Conservation (phyloP, 164 flowering plant species). For the Cinnamomum chago region DNA sequence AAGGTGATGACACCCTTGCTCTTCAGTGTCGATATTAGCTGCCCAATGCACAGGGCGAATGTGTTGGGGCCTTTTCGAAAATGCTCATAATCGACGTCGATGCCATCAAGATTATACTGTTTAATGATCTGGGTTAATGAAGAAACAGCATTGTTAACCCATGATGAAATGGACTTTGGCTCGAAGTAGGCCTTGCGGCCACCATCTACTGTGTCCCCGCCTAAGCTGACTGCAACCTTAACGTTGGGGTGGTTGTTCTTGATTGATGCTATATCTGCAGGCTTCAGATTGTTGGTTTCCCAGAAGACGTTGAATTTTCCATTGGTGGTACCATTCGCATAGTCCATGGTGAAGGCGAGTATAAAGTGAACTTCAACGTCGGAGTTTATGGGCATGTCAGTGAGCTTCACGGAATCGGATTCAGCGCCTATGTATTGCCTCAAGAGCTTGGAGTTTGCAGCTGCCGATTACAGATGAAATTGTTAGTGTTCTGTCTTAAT, state of each 20-base stretch:
- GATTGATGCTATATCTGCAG: constrained; percentile 35
- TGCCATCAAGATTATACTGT: constrained; percentile 41
- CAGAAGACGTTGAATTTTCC: constrained; percentile 58
- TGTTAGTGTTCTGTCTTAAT: background rate
- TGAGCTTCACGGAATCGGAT: constrained; percentile 42
- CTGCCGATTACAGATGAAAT: background rate
- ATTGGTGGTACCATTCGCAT: constrained; percentile 47
- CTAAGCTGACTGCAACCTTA: constrained; percentile 49
- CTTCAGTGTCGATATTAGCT: constrained; percentile 33
- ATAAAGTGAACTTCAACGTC: constrained; percentile 55
- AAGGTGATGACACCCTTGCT: constrained; percentile 31
- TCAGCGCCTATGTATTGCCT: constrained; percentile 63
- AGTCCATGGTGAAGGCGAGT: constrained; percentile 64
- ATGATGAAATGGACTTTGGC: constrained; percentile 41
- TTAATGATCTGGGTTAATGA: constrained; percentile 47
- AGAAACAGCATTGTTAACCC: constrained; percentile 62
- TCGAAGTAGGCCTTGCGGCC: constrained; percentile 25
- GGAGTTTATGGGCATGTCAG: constrained; percentile 50
- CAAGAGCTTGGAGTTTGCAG: constrained; percentile 29
- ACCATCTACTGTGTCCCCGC: constrained; percentile 37
- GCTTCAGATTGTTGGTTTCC: constrained; percentile 41
- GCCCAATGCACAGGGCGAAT: constrained; percentile 48
- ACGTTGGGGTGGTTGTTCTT: constrained; percentile 38
- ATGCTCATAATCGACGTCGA: constrained; percentile 53
- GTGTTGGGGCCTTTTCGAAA: constrained; percentile 28